phyloP scores from a whole-genome alignment of 768 basidiomycete genomes.

The Suillus lakei region DNA sequence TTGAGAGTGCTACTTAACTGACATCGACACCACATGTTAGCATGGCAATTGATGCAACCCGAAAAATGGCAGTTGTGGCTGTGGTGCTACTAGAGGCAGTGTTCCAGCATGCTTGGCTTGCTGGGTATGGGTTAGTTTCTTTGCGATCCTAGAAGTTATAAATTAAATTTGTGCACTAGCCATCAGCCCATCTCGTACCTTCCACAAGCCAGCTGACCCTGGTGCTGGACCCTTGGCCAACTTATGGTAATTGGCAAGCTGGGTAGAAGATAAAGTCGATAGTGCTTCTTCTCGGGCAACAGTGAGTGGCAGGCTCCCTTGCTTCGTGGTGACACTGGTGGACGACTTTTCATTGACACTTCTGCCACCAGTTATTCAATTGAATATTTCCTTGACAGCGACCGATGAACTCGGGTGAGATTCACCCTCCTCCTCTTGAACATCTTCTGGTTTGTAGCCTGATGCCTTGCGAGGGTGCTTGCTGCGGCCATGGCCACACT shows the following conservation, averaged over 20 bases:
- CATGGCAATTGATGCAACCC: neutral
- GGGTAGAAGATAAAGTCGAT: neutral
- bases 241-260: neutral
- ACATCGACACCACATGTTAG: neutral
- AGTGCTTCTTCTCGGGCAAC: neutral
- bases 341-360: neutral
- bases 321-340: neutral
- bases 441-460: neutral
- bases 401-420: neutral
- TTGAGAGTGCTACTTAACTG: neutral
- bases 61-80: neutral
- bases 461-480: neutral
- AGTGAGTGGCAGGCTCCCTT: neutral
- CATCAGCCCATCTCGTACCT: neutral
- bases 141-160: neutral
- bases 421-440: neutral
- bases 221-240: conserved; percentile 1
- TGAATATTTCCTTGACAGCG: neutral
- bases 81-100: neutral
- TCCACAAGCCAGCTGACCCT: neutral
- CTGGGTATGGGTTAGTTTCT: no score
- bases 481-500: neutral
- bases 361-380: neutral
- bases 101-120: neutral
- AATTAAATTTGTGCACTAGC: neutral